phyloP scores from a whole-genome alignment of 805 yeast genomes.

The Candida succiphila region DNA sequence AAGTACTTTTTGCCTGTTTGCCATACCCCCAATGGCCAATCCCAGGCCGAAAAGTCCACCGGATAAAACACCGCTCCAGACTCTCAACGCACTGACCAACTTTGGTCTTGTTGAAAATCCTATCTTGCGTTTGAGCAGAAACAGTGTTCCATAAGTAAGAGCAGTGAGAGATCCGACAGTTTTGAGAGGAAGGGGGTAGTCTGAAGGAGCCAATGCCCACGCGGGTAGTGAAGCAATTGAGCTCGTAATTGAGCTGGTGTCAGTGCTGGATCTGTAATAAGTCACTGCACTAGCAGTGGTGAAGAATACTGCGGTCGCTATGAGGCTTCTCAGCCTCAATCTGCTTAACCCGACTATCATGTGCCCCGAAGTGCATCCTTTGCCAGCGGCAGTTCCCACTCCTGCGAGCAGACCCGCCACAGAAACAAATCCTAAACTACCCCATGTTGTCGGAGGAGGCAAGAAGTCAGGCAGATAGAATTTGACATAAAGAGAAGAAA shows the following conservation, averaged over 20 bases:
- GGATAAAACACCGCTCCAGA: slow-evolving; percentile 12
- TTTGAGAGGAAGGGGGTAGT: too few relatives aligned
- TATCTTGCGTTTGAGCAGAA: too few relatives aligned
- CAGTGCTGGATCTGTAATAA: slow-evolving; percentile 3
- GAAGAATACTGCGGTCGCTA: slow-evolving; percentile 31
- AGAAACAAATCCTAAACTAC: neutral
- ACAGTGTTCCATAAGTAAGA: too few relatives aligned
- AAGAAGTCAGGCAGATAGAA: slow-evolving; percentile 18
- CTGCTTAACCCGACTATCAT: slow-evolving; percentile 42
- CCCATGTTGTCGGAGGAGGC: neutral
- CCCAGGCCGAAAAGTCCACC: slow-evolving; percentile 36
- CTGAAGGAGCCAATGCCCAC: too few relatives aligned
- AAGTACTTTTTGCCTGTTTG: slow-evolving; percentile 29
- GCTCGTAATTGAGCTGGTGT: too few relatives aligned
- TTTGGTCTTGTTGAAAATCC: too few relatives aligned
- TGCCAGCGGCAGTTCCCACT: slow-evolving; percentile 34
- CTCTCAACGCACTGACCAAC: too few relatives aligned
- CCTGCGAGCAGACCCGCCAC: slow-evolving; percentile 35
- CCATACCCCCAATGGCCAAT: slow-evolving; percentile 36
- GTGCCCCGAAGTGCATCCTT: slow-evolving; percentile 49
- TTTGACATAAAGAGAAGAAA: slow-evolving; percentile 17
- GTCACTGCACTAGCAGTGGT: slow-evolving; percentile 21
- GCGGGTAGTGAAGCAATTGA: too few relatives aligned
- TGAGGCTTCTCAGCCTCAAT: slow-evolving; percentile 31
- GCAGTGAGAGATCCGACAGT: neutral